Conservation (phyloP, 163 green algal species). For the Scenedesmus sp. region DNA sequence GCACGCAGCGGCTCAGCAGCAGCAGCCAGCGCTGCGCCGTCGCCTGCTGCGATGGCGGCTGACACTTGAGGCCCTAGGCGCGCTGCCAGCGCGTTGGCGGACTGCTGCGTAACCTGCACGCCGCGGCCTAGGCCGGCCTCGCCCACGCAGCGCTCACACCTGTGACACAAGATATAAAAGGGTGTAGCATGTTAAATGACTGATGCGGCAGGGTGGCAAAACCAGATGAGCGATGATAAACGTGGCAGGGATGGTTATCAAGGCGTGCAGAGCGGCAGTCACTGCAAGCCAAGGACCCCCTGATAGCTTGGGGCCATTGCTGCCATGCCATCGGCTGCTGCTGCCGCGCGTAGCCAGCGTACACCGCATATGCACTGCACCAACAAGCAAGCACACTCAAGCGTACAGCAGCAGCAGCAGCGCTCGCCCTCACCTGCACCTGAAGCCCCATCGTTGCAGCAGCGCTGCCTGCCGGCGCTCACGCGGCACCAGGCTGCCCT, state of each 20-base stretch:
- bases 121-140: background rate
- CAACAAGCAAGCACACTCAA: background rate
- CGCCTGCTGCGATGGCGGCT: conserved; percentile 2
- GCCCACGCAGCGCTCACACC: conserved; percentile 33
- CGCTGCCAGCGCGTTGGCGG: conserved; percentile 37
- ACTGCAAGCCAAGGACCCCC: no score
- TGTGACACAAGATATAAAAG: background rate
- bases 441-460: conserved; percentile 36
- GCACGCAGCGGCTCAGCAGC: background rate
- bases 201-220: background rate
- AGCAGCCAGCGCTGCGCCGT: background rate
- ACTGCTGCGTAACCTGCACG: background rate
- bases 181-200: background rate
- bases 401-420: background rate
- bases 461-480: conserved; percentile 18
- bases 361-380: background rate
- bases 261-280: no score
- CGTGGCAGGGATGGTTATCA: no score
- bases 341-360: no score
- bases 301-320: no score
- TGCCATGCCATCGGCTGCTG: no score
- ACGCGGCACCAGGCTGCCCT: conserved; percentile 29
- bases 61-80: background rate
- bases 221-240: background rate
- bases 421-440: conserved; percentile 23